Base-by-base conservation (phyloP, 768 basidiomycete species). In the Coprinellus aureogranulatus region DNA sequence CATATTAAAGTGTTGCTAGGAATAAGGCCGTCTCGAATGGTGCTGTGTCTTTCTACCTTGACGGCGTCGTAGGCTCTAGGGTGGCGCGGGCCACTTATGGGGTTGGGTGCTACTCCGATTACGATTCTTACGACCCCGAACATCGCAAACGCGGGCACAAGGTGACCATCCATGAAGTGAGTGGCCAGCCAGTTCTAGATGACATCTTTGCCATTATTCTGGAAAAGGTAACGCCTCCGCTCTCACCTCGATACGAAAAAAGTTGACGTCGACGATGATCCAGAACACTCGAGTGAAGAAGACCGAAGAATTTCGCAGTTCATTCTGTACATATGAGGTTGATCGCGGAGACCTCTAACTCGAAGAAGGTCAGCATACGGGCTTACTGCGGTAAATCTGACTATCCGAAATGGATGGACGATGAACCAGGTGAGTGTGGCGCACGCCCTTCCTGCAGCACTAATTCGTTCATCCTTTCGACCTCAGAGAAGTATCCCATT, bases 21-120 rank as follows among this genome's bases (percentile, higher is more conserved):
- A 62, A 80, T 75, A 57, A 67, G 57, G 81, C 78, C 1, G 81
- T 82, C 14, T 75, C 81, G 3, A 76, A 81, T 37, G 80, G 81
- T n/a, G 76, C 62, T 2, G 57, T 63, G 18, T 63, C 61, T 1
- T 66, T 59, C 54, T 59, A 65, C 44, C 75, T 82, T 22, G 76
- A 82, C 46, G 73, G 74, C 53, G 69, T 72, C 8, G 79, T 81
- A 1, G 68, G 72, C 8, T 68, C 70, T 8, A 71, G 81, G 20
- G 71, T 81, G 8, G 67, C 79, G 1, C 73, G 67, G 53, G 60
- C 67, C 42, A 76, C 75, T 0, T 81, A 80, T 55, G 80, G 81
- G 4, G 30, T 55, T 2, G 9, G 37, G 23, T 16, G 14, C 20
- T 8, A n/a, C 16, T 5, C 8, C 8, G 41, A 6, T 8, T 44